Evolutionary conservation across 495 filamentous ascomycete genomes (phyloP).

Genomic region (Aspergillus sclerotioniger): DNA sequence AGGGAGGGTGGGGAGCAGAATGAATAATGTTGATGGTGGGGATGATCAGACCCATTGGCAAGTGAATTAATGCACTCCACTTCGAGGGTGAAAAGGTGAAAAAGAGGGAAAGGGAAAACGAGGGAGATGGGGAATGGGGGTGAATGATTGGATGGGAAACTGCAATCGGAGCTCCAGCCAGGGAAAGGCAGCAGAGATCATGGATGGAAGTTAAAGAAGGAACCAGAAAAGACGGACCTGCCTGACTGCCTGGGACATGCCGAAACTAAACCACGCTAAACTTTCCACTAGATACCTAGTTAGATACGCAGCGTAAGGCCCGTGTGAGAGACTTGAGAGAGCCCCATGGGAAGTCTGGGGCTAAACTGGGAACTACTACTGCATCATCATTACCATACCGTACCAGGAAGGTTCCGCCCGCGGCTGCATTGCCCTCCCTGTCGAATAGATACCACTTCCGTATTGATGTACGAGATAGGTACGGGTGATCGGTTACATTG

Average conservation of each 20-base stretch:
- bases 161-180: conserved; percentile 11
- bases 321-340: conserved; percentile 26
- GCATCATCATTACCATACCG: neutral
- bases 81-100: neutral
- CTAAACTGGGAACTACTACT: conserved; percentile 1
- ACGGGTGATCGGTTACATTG: conserved; percentile 5
- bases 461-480: neutral
- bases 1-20: conserved; percentile 4
- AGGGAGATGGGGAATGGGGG: neutral
- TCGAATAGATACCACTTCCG: neutral
- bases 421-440: neutral
- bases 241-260: conserved; percentile 16
- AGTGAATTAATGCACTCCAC: conserved; percentile 3
- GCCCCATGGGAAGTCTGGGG: conserved; percentile 16
- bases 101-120: neutral
- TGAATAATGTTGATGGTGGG: conserved; percentile 20
- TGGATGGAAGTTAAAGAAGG: conserved; percentile 5
- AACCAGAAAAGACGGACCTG: conserved; percentile 11
- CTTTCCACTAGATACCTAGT: neutral
- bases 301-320: conserved; percentile 14
- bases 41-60: conserved; percentile 24
- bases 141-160: conserved; percentile 12
- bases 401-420: neutral
- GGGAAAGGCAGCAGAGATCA: conserved; percentile 7
- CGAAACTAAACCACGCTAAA: conserved; percentile 20